Conservation (phyloP, 352 stramenopile species). For the Phytopythium delawarense region DNA sequence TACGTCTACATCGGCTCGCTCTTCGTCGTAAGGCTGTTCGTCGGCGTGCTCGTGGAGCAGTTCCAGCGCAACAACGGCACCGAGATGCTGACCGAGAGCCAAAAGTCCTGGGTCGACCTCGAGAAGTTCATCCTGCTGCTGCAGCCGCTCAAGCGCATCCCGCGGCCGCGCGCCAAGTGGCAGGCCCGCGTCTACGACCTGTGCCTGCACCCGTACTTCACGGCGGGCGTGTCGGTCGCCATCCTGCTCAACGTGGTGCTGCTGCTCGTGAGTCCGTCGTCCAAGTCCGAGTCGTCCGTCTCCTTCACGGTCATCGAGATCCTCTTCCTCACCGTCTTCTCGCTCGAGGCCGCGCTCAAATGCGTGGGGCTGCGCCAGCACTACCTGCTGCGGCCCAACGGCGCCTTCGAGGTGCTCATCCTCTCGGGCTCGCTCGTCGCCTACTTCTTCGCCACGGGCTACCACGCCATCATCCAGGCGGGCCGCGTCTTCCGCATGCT, state of each 20-base stretch:
- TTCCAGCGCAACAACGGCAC: constrained; percentile 84
- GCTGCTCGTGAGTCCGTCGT: constrained; percentile 49
- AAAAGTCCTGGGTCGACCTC: constrained; percentile 78
- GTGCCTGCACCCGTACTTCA: constrained; percentile 59
- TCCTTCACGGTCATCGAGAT: constrained; percentile 65
- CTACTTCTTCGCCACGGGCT: constrained; percentile 57
- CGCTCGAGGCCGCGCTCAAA: constrained; percentile 52
- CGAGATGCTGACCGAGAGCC: constrained; percentile 70
- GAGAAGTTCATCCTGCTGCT: constrained; percentile 78
- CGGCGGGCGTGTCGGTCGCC: constrained; percentile 37
- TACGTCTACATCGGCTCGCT: constrained; percentile 75
- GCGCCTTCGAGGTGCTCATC: constrained; percentile 63
- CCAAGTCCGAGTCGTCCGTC: constrained; percentile 12
- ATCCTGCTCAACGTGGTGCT: constrained; percentile 73
- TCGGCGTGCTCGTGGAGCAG: constrained; percentile 76
- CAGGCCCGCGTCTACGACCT: constrained; percentile 51
- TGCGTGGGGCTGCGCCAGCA: constrained; percentile 55
- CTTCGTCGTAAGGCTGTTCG: constrained; percentile 77
- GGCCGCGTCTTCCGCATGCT: constrained; percentile 75
- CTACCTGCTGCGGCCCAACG: constrained; percentile 49
- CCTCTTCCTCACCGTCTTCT: constrained; percentile 62
- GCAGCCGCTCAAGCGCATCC: constrained; percentile 52
- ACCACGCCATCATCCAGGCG: constrained; percentile 64
- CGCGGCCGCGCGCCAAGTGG: constrained; percentile 22
- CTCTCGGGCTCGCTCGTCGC: constrained; percentile 55